Percentiles rank a stretch among this genome's conserved stretches.
These are phyloP conservation scores for Tetrahymena thermophila DNA, from an alignment of 73 alveolate genomes.

Conservation along the genomic window DNA sequence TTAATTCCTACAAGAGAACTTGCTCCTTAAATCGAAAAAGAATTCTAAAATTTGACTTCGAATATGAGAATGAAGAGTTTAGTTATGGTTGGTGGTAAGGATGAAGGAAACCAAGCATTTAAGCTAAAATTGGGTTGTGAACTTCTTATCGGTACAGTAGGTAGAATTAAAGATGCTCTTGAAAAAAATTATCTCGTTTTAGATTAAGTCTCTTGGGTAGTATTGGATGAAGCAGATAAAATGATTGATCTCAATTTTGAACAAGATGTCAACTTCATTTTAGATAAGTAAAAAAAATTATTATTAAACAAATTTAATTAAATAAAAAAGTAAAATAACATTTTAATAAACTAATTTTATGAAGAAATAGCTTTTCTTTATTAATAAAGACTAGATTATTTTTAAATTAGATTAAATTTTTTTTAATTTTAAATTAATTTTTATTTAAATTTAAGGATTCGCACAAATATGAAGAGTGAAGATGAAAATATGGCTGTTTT, in stretches of 20 bases:
- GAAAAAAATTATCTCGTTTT: conserved; percentile 76
- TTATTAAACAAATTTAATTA: background rate
- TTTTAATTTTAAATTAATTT: background rate
- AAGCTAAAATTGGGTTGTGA: conserved; percentile 80
- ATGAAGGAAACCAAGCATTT: conserved; percentile 78
- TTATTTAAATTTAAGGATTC: background rate
- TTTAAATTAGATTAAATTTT: no score
- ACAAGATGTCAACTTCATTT: conserved; percentile 63
- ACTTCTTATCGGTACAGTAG: conserved; percentile 92
- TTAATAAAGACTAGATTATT: no score
- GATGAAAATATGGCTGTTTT: conserved; percentile 31
- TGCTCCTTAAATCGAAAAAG: conserved; percentile 84
- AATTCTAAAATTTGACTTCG: conserved; percentile 47
- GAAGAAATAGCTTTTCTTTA: no score
- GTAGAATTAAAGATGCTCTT: conserved; percentile 86
- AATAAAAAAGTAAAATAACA: no score
- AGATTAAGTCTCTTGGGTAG: conserved; percentile 72
- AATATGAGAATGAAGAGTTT: conserved; percentile 54
- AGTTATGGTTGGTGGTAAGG: conserved; percentile 72
- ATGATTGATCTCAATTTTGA: conserved; percentile 92
- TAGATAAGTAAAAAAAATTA: conserved; percentile 40
- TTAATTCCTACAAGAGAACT: conserved; percentile 95
- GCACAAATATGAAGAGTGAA: conserved; percentile 29
- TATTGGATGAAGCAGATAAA: conserved; percentile 95
- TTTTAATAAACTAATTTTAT: no score